A percentile compares a stretch with the other conserved stretches of the same genome.
phyloP scores from a whole-genome alignment of 108 stramenopile genomes.

The Epithemia pelagica region DNA sequence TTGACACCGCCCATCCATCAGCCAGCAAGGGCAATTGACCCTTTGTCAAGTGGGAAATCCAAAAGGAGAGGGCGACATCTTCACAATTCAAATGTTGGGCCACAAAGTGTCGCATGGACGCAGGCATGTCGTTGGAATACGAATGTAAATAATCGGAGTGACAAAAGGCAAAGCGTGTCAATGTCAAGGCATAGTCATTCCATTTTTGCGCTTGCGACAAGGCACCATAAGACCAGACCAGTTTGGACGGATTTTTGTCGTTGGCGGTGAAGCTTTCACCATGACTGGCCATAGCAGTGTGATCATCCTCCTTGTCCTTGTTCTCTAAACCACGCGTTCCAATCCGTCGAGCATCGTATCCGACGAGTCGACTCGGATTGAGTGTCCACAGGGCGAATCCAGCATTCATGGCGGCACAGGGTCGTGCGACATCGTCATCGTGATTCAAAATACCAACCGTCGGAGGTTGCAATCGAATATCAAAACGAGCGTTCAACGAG shows the following conservation, averaged over 20 bases:
- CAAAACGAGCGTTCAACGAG: constrained; percentile 77
- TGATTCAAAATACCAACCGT: constrained; percentile 73
- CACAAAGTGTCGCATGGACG: constrained; percentile 44
- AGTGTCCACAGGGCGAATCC: constrained; percentile 75
- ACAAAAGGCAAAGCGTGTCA: constrained; percentile 65
- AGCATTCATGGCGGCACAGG: constrained; percentile 75
- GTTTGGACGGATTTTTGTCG: too few relatives aligned
- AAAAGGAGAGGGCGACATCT: constrained; percentile 79
- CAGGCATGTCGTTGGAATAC: constrained; percentile 58
- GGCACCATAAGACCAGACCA: constrained; percentile 68
- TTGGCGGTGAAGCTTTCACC: background rate
- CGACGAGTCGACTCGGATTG: constrained; percentile 73
- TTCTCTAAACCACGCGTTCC: background rate
- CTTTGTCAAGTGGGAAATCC: constrained; percentile 56
- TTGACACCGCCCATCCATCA: constrained; percentile 68
- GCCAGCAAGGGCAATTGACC: constrained; percentile 68
- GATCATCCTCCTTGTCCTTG: background rate
- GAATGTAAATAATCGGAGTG: constrained; percentile 69
- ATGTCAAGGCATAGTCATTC: constrained; percentile 59
- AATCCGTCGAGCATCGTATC: constrained; percentile 57
- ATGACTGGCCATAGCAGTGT: background rate
- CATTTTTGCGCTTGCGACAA: constrained; percentile 48
- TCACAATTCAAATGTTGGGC: constrained; percentile 70
- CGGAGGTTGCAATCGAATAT: constrained; percentile 37
- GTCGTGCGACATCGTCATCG: constrained; percentile 80